Percentiles rank a stretch among this genome's conserved stretches.
Evolutionary conservation across 768 basidiomycete genomes (phyloP).

Genomic region (Kwoniella shandongensis): DNA sequence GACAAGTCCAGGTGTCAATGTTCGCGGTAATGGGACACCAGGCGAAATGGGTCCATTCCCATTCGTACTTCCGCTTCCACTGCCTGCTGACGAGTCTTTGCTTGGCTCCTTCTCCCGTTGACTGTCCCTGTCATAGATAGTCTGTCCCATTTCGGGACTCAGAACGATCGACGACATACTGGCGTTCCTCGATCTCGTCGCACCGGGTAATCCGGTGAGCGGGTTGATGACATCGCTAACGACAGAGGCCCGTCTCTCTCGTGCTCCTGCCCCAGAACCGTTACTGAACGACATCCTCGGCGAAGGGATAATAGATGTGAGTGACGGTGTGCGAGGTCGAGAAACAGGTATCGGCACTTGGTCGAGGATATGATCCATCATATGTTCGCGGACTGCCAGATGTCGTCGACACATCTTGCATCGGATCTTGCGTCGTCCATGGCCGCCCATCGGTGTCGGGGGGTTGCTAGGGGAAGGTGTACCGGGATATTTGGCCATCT

Average conservation of each 20-base stretch:
- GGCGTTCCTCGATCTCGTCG: conserved; percentile 25
- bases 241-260: conserved; percentile 19
- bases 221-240: conserved; percentile 48
- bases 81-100: neutral
- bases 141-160: too few relatives aligned
- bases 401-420: conserved; percentile 92
- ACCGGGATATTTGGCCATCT: conserved; percentile 73
- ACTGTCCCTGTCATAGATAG: too few relatives aligned
- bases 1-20: conserved; percentile 26
- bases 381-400: conserved; percentile 85
- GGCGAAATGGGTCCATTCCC: conserved; percentile 5
- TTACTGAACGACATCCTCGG: conserved; percentile 20
- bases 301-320: conserved; percentile 34
- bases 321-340: conserved; percentile 47
- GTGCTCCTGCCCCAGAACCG: neutral
- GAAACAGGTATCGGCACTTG: conserved; percentile 40
- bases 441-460: conserved; percentile 60
- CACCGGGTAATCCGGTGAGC: conserved; percentile 41
- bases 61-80: conserved; percentile 7
- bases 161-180: conserved; percentile 9
- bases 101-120: neutral
- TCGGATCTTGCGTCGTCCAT: conserved; percentile 68
- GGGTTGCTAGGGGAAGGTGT: conserved; percentile 66
- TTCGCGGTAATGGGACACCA: conserved; percentile 26
- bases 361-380: conserved; percentile 71